Percentiles rank a stretch among this genome's conserved stretches.
phyloP scores from a whole-genome alignment of 176 grass and related monocot genomes.

The Rhipidocladum racemiflorum region DNA sequence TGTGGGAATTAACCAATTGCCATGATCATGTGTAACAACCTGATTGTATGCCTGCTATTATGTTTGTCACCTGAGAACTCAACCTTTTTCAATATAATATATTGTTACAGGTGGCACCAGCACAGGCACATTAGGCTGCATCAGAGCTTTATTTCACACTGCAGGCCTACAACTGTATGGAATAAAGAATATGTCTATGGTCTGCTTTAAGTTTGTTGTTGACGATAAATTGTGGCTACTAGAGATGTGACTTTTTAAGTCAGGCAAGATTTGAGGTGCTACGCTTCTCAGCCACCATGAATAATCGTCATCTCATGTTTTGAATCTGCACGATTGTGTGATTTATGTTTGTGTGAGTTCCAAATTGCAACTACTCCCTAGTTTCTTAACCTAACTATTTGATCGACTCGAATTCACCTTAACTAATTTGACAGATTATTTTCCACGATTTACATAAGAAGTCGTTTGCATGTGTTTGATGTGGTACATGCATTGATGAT shows the following conservation, averaged over 20 bases:
- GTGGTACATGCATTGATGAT: not conserved
- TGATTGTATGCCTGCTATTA: not conserved
- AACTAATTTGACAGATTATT: not conserved
- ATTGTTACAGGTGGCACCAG: slow-evolving; percentile 28
- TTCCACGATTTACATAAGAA: not conserved
- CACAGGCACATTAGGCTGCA: not conserved
- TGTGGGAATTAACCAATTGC: not conserved
- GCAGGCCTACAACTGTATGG: not conserved
- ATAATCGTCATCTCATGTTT: slow-evolving; percentile 9
- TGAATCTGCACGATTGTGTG: not conserved
- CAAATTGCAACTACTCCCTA: not conserved
- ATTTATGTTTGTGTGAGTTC: not conserved
- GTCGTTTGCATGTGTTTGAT: not conserved
- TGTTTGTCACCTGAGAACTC: not conserved
- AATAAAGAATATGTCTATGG: not conserved
- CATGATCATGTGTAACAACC: not conserved
- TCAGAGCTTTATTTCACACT: not conserved
- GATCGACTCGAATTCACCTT: not conserved
- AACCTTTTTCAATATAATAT: not conserved
- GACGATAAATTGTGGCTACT: slow-evolving; percentile 22
- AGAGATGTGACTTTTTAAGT: slow-evolving; percentile 16
- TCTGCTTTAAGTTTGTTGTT: slow-evolving; percentile 14
- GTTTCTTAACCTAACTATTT: not conserved
- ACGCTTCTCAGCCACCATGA: slow-evolving; percentile 14
- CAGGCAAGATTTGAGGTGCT: slow-evolving; percentile 22